These are phyloP conservation scores for Lunasporangiospora selenospora DNA, from an alignment of 192 early-diverging fungal species.

Conservation along the genomic window DNA sequence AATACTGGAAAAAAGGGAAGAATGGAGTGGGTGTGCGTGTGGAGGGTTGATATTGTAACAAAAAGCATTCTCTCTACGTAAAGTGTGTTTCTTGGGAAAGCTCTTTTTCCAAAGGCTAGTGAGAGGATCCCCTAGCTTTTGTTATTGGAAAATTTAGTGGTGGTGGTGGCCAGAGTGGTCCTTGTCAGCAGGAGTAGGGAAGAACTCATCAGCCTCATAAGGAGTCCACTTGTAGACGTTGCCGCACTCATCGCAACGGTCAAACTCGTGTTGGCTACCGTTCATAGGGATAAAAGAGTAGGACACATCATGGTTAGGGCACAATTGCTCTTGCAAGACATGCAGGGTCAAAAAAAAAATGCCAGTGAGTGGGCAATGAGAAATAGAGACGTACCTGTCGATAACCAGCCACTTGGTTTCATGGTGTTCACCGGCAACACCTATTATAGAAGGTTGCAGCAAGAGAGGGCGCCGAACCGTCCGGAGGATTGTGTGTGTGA, in stretches of 20 bases:
- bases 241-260: conserved; percentile 97
- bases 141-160: conserved; percentile 15
- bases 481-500: not conserved
- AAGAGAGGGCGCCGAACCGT: not conserved
- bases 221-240: conserved; percentile 66
- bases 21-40: not conserved
- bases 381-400: conserved; percentile 53
- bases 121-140: too few species aligned
- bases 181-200: conserved; percentile 41
- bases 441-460: conserved; percentile 48
- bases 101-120: not conserved
- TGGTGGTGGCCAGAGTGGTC: conserved; percentile 48
- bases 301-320: too few species aligned
- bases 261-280: conserved; percentile 74
- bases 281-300: too few species aligned
- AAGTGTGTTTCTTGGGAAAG: conserved; percentile 27
- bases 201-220: conserved; percentile 49
- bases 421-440: conserved; percentile 93
- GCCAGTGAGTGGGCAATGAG: not conserved
- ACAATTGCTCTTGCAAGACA: too few species aligned
- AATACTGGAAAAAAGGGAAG: not conserved
- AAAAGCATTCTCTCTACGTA: conserved; percentile 35
- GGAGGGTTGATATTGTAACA: conserved; percentile 7
- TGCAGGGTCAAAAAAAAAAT: not conserved
- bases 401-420: conserved; percentile 91